phyloP scores from a whole-genome alignment of 208 protist genomes.

The Crithidia bombi region DNA sequence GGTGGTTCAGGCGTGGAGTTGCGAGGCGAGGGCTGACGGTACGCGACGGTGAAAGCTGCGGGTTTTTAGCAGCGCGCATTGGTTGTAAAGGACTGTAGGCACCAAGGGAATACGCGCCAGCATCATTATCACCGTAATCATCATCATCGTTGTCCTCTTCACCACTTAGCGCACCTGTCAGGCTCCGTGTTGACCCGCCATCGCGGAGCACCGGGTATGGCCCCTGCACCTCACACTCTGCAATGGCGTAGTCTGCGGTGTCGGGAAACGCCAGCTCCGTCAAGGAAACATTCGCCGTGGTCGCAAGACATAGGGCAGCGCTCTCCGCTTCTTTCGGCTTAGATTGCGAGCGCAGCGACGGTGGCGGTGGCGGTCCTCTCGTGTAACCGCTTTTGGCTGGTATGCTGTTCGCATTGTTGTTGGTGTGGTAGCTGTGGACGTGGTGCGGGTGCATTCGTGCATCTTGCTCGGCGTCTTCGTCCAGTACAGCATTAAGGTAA shows the following conservation, averaged over 20 bases:
- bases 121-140: background rate
- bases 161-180: background rate
- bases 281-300: background rate
- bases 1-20: background rate
- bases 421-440: background rate
- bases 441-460: background rate
- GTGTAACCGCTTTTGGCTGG: background rate
- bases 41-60: background rate
- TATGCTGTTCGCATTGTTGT: background rate
- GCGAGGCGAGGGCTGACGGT: background rate
- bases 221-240: background rate
- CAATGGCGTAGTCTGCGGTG: background rate
- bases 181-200: background rate
- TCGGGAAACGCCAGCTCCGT: background rate
- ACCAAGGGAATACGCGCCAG: background rate
- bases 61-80: background rate
- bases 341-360: background rate
- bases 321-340: background rate
- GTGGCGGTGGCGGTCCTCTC: background rate
- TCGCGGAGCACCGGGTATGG: slow-evolving; percentile 6
- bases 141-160: background rate
- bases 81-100: background rate
- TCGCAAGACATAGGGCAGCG: background rate
- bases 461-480: slow-evolving; percentile 7
- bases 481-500: slow-evolving; percentile 2